Evolutionary conservation across 1,139 yeast genomes (phyloP), one percentile per base, ranked within the genome.

Genomic region (Taphrina populina): DNA sequence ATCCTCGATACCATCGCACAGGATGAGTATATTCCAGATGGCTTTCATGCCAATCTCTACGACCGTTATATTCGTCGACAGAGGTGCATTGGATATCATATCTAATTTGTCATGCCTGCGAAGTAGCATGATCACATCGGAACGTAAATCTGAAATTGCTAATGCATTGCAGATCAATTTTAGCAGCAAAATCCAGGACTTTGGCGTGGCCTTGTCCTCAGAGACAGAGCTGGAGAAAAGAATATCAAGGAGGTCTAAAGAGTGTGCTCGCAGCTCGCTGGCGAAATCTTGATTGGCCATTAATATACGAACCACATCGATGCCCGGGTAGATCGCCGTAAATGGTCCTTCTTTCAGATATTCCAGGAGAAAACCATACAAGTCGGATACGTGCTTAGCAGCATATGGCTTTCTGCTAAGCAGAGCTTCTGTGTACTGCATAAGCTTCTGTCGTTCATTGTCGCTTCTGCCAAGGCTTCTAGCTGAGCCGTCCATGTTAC

Each of bases 251-350:
- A 49, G 15, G 7, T 29, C 29, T 10, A 11, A 10, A 29, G 19
- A n/a, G 10, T 4, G n/a, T 21, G 19, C 29, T 15, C 29, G 7
- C 29, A 37, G 10, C 5, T 4, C 29, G 17, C 8, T 30, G 11
- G 27, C 13, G 47, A 43, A 43, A 11, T 8, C 19, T 10, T 43
- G 15, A 29, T 43, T 24, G 7, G 29, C 37, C 15, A 29, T n/a
- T 10, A 43, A 13, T 6, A 43, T 19, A n/a, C 54, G 54, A 4
- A 49, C n/a, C 33, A 49, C 19, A 24, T 49, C 54, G 8, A 49
- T 21, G 4, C 40, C 54, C 3, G 54, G 54, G 11, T 29, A 49
- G 8, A 34, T 34, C 23, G 29, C 34, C 15, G 39, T 19, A 4
- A 33, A 11, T 3, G 17, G 17, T 7, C 39, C 46, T 10, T 37